Conservation (phyloP, 1,284 basidiomycete species). For the Fomitopsis palustris region DNA sequence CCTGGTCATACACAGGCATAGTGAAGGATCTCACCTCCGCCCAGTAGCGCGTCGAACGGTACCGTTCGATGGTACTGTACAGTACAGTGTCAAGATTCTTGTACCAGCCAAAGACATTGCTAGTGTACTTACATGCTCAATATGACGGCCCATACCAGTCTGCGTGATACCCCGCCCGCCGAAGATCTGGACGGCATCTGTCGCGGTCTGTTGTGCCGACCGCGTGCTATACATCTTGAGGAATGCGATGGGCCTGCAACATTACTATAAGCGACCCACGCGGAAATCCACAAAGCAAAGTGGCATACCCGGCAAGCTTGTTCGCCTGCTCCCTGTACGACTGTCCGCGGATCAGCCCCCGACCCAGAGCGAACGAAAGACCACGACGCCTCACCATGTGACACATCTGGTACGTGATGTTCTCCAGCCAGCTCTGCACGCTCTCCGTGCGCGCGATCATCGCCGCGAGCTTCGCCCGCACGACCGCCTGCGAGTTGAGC, state of each 20-base stretch:
- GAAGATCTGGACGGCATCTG: constrained; percentile 79
- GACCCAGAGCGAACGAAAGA: neutral
- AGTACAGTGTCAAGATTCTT: neutral
- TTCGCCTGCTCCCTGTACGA: constrained; percentile 29
- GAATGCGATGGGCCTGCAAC: constrained; percentile 65
- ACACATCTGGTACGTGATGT: constrained; percentile 88
- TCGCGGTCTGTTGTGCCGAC: constrained; percentile 68
- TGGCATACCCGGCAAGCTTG: constrained; percentile 26
- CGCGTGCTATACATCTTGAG: constrained; percentile 74
- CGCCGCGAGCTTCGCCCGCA: constrained; percentile 78
- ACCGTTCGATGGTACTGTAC: constrained; percentile 62
- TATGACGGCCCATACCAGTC: constrained; percentile 67
- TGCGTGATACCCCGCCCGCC: constrained; percentile 78
- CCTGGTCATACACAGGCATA: neutral
- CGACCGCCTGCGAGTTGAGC: constrained; percentile 77
- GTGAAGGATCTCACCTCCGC: constrained; percentile 45
- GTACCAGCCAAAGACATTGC: neutral
- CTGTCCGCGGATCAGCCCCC: constrained; percentile 13
- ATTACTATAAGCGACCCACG: neutral
- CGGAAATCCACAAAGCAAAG: neutral
- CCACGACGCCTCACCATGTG: constrained; percentile 63
- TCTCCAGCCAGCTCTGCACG: constrained; percentile 86
- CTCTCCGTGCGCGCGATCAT: constrained; percentile 86
- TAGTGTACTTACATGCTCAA: constrained; percentile 56
- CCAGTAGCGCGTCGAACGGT: constrained; percentile 66